Conservation (phyloP, 371 early-diverging fungal genomes). For the Choanephora cucurbitarum region DNA sequence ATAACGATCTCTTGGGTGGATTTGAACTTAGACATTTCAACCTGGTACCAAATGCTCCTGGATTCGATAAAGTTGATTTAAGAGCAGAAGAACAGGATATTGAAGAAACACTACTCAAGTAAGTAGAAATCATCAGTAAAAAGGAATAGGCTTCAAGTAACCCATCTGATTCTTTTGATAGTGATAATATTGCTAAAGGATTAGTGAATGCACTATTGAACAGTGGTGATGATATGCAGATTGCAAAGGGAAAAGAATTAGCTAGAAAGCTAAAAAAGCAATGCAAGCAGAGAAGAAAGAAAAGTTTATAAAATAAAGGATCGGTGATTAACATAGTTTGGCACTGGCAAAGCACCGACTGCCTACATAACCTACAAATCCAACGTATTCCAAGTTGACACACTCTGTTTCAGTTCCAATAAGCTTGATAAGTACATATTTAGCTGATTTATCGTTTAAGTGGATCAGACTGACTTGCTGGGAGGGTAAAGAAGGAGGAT, state of each 20-base stretch:
- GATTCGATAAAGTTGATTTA: constrained; percentile 18
- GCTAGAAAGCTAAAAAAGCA: constrained; percentile 19
- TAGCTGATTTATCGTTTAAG: constrained; percentile 13
- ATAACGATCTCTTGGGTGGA: constrained; percentile 26
- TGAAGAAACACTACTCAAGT: constrained; percentile 25
- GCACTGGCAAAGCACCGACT: constrained; percentile 17
- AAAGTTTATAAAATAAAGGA: constrained; percentile 1
- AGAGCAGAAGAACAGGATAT: constrained; percentile 20
- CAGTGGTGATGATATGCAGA: constrained; percentile 21
- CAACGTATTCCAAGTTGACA: constrained; percentile 25
- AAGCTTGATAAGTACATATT: constrained; percentile 25
- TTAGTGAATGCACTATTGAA: constrained; percentile 31
- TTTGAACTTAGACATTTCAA: constrained; percentile 32
- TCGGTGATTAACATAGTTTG: constrained; percentile 2
- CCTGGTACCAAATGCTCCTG: constrained; percentile 16
- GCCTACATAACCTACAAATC: constrained; percentile 22
- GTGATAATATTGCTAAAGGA: constrained; percentile 30
- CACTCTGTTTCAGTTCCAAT: constrained; percentile 13
- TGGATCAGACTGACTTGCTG: constrained; percentile 1
- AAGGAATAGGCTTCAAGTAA: too few species aligned
- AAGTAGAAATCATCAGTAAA: constrained; percentile 7
- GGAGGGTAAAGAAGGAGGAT: background rate
- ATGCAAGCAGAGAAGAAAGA: constrained; percentile 6
- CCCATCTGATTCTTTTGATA: background rate
- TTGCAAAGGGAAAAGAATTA: constrained; percentile 15